Percentiles rank a stretch among this genome's conserved stretches.
phyloP scores from a whole-genome alignment of 345 rosid genomes.

The Aegle marmelos region DNA sequence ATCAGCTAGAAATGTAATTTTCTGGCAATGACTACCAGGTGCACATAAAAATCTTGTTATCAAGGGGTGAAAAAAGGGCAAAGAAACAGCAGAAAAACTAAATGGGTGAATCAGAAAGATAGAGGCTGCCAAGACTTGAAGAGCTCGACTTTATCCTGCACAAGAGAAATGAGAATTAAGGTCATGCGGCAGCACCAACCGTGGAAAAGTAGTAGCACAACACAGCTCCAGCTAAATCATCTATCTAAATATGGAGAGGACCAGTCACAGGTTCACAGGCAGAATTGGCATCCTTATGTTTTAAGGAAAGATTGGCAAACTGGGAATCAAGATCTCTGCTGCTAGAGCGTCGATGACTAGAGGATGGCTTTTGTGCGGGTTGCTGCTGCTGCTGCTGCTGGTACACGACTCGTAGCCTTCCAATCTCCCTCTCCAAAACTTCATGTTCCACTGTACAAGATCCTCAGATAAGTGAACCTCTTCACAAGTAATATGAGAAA shows the following conservation, averaged over 20 bases:
- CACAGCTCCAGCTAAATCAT: constrained; percentile 21
- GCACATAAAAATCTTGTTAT: constrained; percentile 42
- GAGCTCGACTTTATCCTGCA: constrained; percentile 27
- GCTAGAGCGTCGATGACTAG: constrained; percentile 62
- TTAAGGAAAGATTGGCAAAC: constrained; percentile 76
- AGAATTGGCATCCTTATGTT: constrained; percentile 59
- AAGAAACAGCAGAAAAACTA: constrained; percentile 22
- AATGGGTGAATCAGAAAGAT: constrained; percentile 23
- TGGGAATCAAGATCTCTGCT: constrained; percentile 92
- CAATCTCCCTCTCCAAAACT: constrained; percentile 89
- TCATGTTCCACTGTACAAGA: constrained; percentile 88
- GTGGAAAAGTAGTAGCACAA: constrained; percentile 22
- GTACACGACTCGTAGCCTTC: constrained; percentile 67
- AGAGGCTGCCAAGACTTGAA: constrained; percentile 20
- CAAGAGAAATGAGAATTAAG: constrained; percentile 17
- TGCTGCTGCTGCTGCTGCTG: constrained; percentile 64
- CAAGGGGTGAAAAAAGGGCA: constrained; percentile 12
- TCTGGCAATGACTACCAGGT: constrained; percentile 60
- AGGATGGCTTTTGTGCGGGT: constrained; percentile 51
- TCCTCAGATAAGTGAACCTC: constrained; percentile 5
- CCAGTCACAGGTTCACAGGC: constrained; percentile 63
- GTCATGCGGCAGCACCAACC: constrained; percentile 16
- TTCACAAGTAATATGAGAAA: not conserved
- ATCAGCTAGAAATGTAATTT: constrained; percentile 34
- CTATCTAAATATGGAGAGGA: constrained; percentile 55